Evolutionary conservation across 2,329 filamentous ascomycete species (phyloP).

Genomic region (Apiospora phragmitis): DNA sequence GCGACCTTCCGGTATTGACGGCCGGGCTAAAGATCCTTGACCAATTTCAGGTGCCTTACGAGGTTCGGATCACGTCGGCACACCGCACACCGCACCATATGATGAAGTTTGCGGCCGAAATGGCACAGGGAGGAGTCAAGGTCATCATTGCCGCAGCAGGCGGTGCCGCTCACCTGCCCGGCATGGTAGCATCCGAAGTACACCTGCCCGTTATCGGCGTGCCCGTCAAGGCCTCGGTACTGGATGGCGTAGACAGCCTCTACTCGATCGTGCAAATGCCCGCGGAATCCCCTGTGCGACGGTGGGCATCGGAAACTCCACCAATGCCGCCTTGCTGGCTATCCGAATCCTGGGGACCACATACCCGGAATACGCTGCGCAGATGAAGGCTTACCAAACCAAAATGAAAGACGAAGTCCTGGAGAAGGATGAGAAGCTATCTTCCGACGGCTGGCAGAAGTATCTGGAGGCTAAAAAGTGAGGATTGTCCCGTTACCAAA

Average conservation of each 20-base stretch:
- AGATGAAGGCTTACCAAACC: conserved; percentile 61
- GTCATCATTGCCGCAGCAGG: conserved; percentile 77
- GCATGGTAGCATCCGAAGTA: conserved; percentile 74
- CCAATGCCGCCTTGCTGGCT: conserved; percentile 74
- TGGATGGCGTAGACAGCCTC: conserved; percentile 72
- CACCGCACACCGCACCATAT: conserved; percentile 74
- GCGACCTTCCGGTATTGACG: conserved; percentile 68
- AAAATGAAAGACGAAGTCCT: conserved; percentile 65
- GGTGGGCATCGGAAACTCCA: conserved; percentile 78
- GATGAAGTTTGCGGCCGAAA: conserved; percentile 64
- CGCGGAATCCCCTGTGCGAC: conserved; percentile 72
- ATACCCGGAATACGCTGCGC: conserved; percentile 55
- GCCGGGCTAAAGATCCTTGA: conserved; percentile 66
- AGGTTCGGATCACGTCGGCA: conserved; percentile 76
- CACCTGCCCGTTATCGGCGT: conserved; percentile 76
- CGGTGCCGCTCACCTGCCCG: conserved; percentile 71
- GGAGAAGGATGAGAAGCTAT: conserved; percentile 59
- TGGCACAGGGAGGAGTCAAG: conserved; percentile 65
- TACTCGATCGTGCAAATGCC: conserved; percentile 77
- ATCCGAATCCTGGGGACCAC: conserved; percentile 64
- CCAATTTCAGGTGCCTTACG: conserved; percentile 71
- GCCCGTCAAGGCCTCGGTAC: conserved; percentile 70
- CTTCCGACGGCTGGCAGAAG: conserved; percentile 55
- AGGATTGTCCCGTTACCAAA: neutral
- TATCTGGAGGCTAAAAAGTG: conserved; percentile 44